Base-by-base conservation (phyloP, 345 rosid genomes). In the Raphanus sativus region DNA sequence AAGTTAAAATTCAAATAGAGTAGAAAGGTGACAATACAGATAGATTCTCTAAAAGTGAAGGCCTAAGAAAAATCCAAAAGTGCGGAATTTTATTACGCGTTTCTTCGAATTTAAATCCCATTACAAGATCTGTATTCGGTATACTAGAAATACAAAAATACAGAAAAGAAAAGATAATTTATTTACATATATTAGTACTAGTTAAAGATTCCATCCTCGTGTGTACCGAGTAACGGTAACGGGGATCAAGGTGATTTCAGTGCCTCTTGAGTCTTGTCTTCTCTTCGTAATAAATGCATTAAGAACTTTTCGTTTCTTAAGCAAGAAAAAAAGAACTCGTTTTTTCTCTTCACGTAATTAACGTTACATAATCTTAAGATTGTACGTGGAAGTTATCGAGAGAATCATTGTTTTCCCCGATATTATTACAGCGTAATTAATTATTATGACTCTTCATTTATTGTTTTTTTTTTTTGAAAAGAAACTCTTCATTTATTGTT, bases 21-120 rank as follows among this genome's bases (percentile, higher is more conserved):
- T 6, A 54, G 38, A 52, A 72, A 6, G 67, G 33, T 48, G 74
- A 73, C 75, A 75, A 73, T 78, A 56, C 38, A 76, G 61, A 58
- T 24, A 74, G 78, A 77, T 77, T 76, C 76, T 79, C 32, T 65
- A 15, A 13, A 40, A 67, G 29, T 73, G 52, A 70, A 73, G 61
- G 55, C 66, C 78, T 73, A 66, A 33, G 52, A 33, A 79, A 42
- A 68, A 33, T 74, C 63, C 74, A 45, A 71, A 79, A 77, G 60
- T 69, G 29, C n/a, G 48, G 78, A 73, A 70, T 79, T 80, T 65
- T 74, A 75, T 76, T 76, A 75, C 82, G 70, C 52, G 75, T 80
- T 74, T 79, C 38, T 65, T 58, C 60, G 71, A 75, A 28, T 69
- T 62, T 56, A 70, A 63, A 75, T 66, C 62, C 70, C 65, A 63